Evolutionary conservation across 1,284 basidiomycete species (phyloP).

Genomic region (Malassezia slooffiae): DNA sequence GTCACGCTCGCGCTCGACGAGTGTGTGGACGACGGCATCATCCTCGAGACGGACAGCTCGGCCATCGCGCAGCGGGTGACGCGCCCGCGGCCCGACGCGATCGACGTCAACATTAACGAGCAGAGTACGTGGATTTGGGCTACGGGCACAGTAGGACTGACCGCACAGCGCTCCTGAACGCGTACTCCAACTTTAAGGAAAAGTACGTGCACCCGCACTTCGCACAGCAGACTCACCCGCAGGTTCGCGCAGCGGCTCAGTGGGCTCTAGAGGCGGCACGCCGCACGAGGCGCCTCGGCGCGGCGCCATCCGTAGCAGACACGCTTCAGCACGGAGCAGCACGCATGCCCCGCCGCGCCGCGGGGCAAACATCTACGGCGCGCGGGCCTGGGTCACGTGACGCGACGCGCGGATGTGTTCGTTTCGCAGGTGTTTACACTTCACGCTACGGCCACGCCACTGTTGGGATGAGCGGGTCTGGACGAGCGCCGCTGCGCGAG

Average conservation of each 20-base stretch:
- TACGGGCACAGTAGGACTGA: not conserved
- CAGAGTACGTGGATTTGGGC: conserved; percentile 55
- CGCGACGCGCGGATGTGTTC: conserved; percentile 6
- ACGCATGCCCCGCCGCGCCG: no score
- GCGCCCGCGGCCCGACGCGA: conserved; percentile 77
- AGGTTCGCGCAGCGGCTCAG: conserved; percentile 14
- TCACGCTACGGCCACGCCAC: not conserved
- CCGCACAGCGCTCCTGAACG: conserved; percentile 43
- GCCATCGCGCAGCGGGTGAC: conserved; percentile 92
- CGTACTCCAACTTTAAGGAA: conserved; percentile 43
- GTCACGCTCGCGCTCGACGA: conserved; percentile 89
- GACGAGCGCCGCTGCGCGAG: conserved; percentile 11
- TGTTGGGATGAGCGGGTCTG: conserved; percentile 7
- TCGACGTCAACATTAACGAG: conserved; percentile 97
- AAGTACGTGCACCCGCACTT: conserved; percentile 5
- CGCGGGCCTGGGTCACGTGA: conserved; percentile 5
- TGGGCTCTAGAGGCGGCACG: conserved; percentile 6
- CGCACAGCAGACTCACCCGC: no score
- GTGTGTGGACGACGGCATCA: conserved; percentile 93
- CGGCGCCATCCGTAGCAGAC: no score
- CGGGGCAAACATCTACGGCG: no score
- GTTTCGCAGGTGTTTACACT: no score
- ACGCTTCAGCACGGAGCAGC: no score
- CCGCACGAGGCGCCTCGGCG: not conserved
- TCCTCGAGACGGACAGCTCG: conserved; percentile 88